Evolutionary conservation across 305 asterid species (phyloP).

Genomic region (Ilex paraguariensis): DNA sequence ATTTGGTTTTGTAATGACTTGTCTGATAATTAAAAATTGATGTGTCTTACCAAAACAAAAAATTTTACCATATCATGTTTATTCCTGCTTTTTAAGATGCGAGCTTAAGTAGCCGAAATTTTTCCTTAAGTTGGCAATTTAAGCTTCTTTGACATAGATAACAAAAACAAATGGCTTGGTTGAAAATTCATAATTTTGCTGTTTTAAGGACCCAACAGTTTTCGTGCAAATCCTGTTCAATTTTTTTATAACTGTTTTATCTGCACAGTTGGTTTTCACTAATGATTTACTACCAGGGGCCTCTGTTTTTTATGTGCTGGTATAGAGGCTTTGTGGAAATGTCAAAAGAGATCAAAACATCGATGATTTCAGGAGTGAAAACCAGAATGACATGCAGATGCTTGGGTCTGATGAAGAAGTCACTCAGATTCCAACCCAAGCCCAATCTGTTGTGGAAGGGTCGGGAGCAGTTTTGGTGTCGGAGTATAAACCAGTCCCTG

Average conservation of each 20-base stretch:
- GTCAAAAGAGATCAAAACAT: conserved; percentile 37
- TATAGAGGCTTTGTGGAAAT: conserved; percentile 83
- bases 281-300: conserved; percentile 95
- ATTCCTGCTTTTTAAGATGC: too few relatives aligned
- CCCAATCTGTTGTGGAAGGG: conserved; percentile 77
- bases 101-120: too few relatives aligned
- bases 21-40: too few relatives aligned
- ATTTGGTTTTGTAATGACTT: too few relatives aligned
- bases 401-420: conserved; percentile 72
- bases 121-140: too few relatives aligned
- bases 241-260: conserved; percentile 21
- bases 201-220: conserved; percentile 3
- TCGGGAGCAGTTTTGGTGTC: conserved; percentile 71
- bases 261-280: conserved; percentile 74
- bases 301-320: conserved; percentile 94
- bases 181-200: background rate
- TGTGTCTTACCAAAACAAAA: too few relatives aligned
- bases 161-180: too few relatives aligned
- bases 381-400: conserved; percentile 48
- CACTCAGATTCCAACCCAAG: conserved; percentile 81
- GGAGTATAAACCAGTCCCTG: conserved; percentile 75
- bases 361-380: conserved; percentile 36
- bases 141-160: too few relatives aligned
- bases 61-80: too few relatives aligned
- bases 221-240: conserved; percentile 3